These are phyloP conservation scores for Parascedosporium putredinis DNA, from an alignment of 2,329 filamentous ascomycete species.

Conservation along the genomic window DNA sequence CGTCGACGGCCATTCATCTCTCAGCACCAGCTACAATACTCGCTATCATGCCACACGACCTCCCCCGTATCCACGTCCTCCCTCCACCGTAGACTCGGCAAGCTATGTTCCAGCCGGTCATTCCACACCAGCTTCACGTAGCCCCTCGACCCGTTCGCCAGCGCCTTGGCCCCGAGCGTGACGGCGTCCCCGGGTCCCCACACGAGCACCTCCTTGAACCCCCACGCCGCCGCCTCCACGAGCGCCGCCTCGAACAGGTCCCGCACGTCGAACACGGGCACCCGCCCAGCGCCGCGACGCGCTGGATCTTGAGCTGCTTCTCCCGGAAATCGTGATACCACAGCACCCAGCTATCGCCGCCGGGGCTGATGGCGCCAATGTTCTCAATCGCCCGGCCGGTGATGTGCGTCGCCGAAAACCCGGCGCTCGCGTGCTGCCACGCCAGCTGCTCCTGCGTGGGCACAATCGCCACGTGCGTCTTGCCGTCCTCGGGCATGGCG, in stretches of 20 bases:
- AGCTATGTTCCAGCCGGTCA: slow-evolving; percentile 15
- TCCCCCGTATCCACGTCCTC: not conserved
- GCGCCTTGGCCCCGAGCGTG: slow-evolving; percentile 18
- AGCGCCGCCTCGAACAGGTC: slow-evolving; percentile 21
- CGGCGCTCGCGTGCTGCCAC: slow-evolving; percentile 23
- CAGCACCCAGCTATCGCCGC: slow-evolving; percentile 20
- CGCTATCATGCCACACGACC: slow-evolving; percentile 4
- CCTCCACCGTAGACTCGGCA: not conserved
- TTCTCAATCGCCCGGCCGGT: slow-evolving; percentile 11
- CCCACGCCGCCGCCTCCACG: slow-evolving; percentile 20
- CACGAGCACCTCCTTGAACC: slow-evolving; percentile 18
- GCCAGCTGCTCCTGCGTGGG: slow-evolving; percentile 19
- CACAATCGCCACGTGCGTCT: slow-evolving; percentile 21
- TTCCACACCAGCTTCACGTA: slow-evolving; percentile 20
- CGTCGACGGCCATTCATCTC: not conserved
- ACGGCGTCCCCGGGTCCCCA: slow-evolving; percentile 21
- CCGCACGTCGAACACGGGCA: slow-evolving; percentile 12
- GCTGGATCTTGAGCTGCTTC: slow-evolving; percentile 2
- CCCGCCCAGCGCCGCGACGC: slow-evolving; percentile 10
- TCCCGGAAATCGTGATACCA: slow-evolving; percentile 25
- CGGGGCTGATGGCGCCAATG: slow-evolving; percentile 16
- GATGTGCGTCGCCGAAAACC: slow-evolving; percentile 18
- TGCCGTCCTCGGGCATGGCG: slow-evolving; percentile 11
- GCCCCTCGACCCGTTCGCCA: slow-evolving; percentile 27
- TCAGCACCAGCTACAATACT: slow-evolving; percentile 2